Evolutionary conservation across 2,329 filamentous ascomycete species (phyloP).

Genomic region (Ceratocystis ficicola): DNA sequence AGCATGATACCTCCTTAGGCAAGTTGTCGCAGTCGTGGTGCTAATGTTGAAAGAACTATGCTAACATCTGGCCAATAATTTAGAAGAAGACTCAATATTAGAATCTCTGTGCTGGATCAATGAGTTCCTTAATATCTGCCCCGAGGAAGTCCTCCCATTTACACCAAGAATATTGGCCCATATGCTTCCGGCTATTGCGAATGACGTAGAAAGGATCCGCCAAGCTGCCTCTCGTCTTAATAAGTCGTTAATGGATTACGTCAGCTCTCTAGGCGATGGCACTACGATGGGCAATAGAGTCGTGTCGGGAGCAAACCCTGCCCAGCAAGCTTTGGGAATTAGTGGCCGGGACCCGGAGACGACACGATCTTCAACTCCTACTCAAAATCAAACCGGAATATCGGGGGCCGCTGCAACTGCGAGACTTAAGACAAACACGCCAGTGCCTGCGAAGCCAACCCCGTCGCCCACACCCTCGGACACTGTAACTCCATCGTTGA

Average conservation of each 20-base stretch:
- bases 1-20: constrained; percentile 29
- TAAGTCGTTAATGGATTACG: constrained; percentile 81
- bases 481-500: constrained; percentile 27
- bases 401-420: background rate
- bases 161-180: constrained; percentile 85
- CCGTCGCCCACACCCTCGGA: constrained; percentile 23
- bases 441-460: constrained; percentile 24
- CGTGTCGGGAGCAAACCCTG: background rate
- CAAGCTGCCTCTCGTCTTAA: constrained; percentile 84
- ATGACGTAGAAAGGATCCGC: constrained; percentile 76
- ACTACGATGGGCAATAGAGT: background rate
- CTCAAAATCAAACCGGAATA: background rate
- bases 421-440: background rate
- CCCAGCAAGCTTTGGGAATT: background rate
- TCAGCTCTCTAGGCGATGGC: constrained; percentile 55
- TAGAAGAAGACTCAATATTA: constrained; percentile 81
- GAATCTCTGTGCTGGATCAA: constrained; percentile 93
- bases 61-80: constrained; percentile 22
- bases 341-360: constrained; percentile 10
- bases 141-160: constrained; percentile 89
- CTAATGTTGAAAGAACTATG: background rate
- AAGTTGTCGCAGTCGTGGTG: background rate
- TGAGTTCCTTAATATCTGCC: constrained; percentile 91
- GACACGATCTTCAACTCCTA: constrained; percentile 17
- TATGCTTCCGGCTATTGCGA: constrained; percentile 86